Conservation (phyloP, 176 grass and related monocot genomes). For the barley (Hordeum vulgare) region MorexV3_pseudomolecules_assembly NC_058524.1:446940440-446940939, state of each 20-base stretch:
- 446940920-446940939: conserved; percentile 4
- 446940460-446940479: background rate
- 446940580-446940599: conserved; percentile 72
- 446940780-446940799: conserved; percentile 91
- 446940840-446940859: background rate
- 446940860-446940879: background rate
- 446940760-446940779: conserved; percentile 68
- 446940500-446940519: conserved; percentile 27
- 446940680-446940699: conserved; percentile 85
- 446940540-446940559: conserved; percentile 81
- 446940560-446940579: conserved; percentile 87
- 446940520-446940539: conserved; percentile 96
- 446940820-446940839: background rate
- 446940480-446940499: background rate
- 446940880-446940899: background rate
- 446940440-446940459: background rate
- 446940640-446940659: conserved; percentile 12
- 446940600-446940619: conserved; percentile 32
- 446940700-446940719: conserved; percentile 72
- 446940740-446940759: conserved; percentile 76
- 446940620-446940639: background rate
- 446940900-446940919: background rate
- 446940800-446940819: conserved; percentile 31
- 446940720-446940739: conserved; percentile 79
- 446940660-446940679: conserved; percentile 24